Base-by-base conservation (phyloP, 768 basidiomycete genomes). In the Nidularia pulvinata region DNA sequence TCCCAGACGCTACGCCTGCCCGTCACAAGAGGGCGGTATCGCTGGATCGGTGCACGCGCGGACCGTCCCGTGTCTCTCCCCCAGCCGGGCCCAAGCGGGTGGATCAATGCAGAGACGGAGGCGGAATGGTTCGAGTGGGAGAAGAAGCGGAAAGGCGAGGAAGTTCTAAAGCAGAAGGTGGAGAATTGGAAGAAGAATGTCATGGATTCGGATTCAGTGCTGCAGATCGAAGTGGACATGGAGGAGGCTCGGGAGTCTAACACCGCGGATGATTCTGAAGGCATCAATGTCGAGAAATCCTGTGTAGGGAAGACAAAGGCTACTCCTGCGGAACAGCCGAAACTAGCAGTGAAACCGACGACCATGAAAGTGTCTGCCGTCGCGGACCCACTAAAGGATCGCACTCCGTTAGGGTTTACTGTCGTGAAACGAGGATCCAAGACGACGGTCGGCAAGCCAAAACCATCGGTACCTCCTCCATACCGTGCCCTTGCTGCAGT, bases 71-170 rank as follows among this genome's bases (percentile, higher is more conserved):
- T 36, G 46, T 55, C 58, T 13, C 59, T 52, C 69, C 56, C 57
- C 56, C 57, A 22, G 53, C 60, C 19, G 63, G 67, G 34, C 51
- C 61, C 55, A 68, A 67, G 65, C 60, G 72, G 58, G 50, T 82
- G 57, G 78, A 60, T 67, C 44, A 64, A 66, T 13, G 63, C 80
- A 9, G 70, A 71, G 25, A 77, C 74, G 14, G 82, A 84, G 60
- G 70, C 70, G 45, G 76, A 78, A 35, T 82, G 82, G 81, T 55
- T 68, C 11, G 70, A 71, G 25, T 78, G 73, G 71, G 81, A 82
- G 63, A 66, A 55, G 54, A 67, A 55, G 54, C 70, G 70, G 62
- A 54, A 60, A 22, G 52, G 63, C 44, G 65, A 70, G 45, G 50
- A 61, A 33, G 46, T 39, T 7, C 32, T 68, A 32, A 65, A 62